Evolutionary conservation across 2,329 filamentous ascomycete species (phyloP).

Genomic region (Sarocladium oryzae): DNA sequence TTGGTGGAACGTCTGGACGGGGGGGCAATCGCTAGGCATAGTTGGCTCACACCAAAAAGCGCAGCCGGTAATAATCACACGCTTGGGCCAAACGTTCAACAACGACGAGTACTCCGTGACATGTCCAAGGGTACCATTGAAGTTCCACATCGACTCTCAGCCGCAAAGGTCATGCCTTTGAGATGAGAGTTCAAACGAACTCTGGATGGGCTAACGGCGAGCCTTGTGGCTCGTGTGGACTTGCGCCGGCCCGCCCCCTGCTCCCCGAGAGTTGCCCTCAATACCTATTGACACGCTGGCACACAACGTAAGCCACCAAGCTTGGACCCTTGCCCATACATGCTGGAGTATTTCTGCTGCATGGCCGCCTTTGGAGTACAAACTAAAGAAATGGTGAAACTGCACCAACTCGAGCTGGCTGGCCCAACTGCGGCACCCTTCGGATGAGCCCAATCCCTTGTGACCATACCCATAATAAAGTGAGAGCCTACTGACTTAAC

Average conservation of each 20-base stretch:
- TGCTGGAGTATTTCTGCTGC: not conserved
- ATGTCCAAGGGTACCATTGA: no score
- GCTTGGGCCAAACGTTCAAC: no score
- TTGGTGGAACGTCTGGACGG: not conserved
- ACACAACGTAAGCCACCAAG: not conserved
- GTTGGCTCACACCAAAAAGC: not conserved
- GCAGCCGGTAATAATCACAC: no score
- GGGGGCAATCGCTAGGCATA: not conserved
- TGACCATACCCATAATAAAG: not conserved
- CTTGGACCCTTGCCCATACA: not conserved
- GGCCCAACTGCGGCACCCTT: not conserved
- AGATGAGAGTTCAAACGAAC: not conserved
- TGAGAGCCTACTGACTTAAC: not conserved
- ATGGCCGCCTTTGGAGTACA: not conserved
- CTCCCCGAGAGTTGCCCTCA: not conserved
- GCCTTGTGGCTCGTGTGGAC: not conserved
- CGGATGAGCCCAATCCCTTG: not conserved
- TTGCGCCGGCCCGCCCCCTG: conserved; percentile 1
- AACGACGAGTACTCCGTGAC: no score
- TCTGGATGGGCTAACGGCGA: not conserved
- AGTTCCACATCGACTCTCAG: no score
- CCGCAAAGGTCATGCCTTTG: not conserved
- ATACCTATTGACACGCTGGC: not conserved
- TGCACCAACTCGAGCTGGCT: not conserved
- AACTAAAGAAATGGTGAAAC: conserved; percentile 4